These are phyloP conservation scores for Holtermannia corniformis DNA, from an alignment of 768 basidiomycete genomes.

Conservation along the genomic window DNA sequence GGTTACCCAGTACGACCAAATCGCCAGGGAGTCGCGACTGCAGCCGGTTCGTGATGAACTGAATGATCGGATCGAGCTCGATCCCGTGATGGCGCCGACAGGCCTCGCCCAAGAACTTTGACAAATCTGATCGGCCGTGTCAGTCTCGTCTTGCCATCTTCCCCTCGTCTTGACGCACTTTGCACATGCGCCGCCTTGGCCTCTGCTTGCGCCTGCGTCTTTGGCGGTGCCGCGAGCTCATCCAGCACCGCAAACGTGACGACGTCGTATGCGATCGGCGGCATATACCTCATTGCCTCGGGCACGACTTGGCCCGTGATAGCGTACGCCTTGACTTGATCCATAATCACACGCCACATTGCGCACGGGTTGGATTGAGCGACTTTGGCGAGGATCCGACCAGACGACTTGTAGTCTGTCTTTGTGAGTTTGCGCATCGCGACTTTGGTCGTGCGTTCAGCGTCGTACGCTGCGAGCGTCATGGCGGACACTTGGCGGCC, in stretches of 20 bases:
- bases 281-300: slow-evolving; percentile 76
- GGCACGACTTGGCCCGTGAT: slow-evolving; percentile 79
- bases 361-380: slow-evolving; percentile 90
- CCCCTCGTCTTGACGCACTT: slow-evolving; percentile 55
- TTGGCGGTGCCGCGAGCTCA: slow-evolving; percentile 70
- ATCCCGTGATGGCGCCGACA: slow-evolving; percentile 69
- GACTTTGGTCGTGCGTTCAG: slow-evolving; percentile 77
- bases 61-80: slow-evolving; percentile 71
- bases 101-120: slow-evolving; percentile 85
- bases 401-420: slow-evolving; percentile 4
- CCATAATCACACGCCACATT: slow-evolving; percentile 77
- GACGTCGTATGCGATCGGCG: slow-evolving; percentile 89
- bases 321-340: slow-evolving; percentile 93
- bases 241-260: slow-evolving; percentile 79
- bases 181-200: slow-evolving; percentile 85
- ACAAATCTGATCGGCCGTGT: slow-evolving; percentile 55
- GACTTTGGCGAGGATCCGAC: slow-evolving; percentile 75
- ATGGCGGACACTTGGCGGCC: slow-evolving; percentile 20
- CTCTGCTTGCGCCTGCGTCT: slow-evolving; percentile 76
- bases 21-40: slow-evolving; percentile 63
- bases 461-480: slow-evolving; percentile 50
- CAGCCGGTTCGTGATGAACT: slow-evolving; percentile 85
- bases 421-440: slow-evolving; percentile 77
- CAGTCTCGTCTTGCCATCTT: too few species aligned
- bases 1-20: slow-evolving; percentile 78